phyloP scores from a whole-genome alignment of 1,284 basidiomycete species.

The Pseudozyma sp. region DNA sequence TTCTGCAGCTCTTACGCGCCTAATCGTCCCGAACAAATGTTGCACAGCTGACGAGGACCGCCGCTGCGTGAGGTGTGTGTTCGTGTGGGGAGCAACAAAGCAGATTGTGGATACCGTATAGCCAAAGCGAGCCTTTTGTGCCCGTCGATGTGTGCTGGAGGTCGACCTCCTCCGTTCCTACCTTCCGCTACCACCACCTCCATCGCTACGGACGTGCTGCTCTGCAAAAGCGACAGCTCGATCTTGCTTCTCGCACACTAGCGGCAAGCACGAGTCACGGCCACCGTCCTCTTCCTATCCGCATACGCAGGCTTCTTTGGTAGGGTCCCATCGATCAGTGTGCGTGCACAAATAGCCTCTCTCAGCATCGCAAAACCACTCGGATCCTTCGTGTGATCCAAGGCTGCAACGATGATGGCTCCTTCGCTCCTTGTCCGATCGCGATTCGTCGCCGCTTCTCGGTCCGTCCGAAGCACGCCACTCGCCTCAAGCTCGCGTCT shows the following conservation, averaged over 20 bases:
- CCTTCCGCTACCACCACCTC: constrained; percentile 4
- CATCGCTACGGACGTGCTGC: constrained; percentile 4
- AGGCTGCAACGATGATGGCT: constrained; percentile 24
- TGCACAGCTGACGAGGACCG: no score
- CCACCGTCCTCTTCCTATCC: neutral
- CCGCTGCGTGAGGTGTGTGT: no score
- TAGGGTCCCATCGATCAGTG: neutral
- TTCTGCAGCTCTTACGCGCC: constrained; percentile 3
- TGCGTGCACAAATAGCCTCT: neutral
- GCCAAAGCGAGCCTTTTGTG: no score
- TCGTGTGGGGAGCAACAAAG: neutral
- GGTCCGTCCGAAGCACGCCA: constrained; percentile 27
- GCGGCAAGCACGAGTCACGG: constrained; percentile 9
- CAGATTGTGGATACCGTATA: neutral
- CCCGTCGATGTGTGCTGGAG: neutral
- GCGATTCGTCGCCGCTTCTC: constrained; percentile 24
- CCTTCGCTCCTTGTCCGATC: constrained; percentile 37
- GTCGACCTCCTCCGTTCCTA: neutral
- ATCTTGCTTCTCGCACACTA: constrained; percentile 3
- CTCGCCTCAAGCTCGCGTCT: constrained; percentile 31
- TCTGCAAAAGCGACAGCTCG: constrained; percentile 9
- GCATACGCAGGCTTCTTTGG: neutral
- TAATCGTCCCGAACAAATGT: neutral
- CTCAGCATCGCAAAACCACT: neutral
- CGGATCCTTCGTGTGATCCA: neutral